Evolutionary conservation across 2,329 filamentous ascomycete species (phyloP).

Genomic region (Microcyclospora tardicrescens): DNA sequence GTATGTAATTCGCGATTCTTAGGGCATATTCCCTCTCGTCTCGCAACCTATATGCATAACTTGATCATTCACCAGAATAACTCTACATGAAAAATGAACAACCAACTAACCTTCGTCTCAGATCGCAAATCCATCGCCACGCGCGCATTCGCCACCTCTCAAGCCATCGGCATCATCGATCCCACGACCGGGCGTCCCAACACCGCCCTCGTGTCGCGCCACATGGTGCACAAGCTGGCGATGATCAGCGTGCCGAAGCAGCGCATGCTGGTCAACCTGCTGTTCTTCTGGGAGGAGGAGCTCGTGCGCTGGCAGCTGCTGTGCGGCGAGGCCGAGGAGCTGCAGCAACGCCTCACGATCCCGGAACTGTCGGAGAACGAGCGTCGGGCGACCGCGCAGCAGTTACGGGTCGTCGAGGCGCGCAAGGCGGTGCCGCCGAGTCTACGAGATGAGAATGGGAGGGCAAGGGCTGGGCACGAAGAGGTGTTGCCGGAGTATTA

Average conservation of each 20-base stretch:
- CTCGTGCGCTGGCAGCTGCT: constrained; percentile 5
- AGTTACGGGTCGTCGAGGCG: constrained; percentile 1
- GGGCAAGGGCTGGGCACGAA: background rate
- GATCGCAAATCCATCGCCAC: background rate
- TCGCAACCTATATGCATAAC: too few relatives aligned
- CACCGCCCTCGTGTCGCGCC: constrained; percentile 3
- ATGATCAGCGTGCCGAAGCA: constrained; percentile 6
- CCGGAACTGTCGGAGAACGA: background rate
- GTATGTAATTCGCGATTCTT: background rate
- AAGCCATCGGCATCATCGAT: constrained; percentile 4
- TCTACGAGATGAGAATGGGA: constrained; percentile 6
- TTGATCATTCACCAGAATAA: too few relatives aligned
- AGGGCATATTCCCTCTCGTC: background rate
- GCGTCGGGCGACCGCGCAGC: background rate
- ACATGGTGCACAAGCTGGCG: constrained; percentile 7
- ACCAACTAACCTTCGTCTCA: background rate
- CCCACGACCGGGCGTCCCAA: constrained; percentile 3
- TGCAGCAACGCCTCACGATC: background rate
- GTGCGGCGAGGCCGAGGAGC: constrained; percentile 3
- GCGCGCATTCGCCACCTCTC: background rate
- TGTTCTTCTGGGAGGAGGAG: constrained; percentile 11
- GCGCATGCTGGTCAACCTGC: constrained; percentile 7
- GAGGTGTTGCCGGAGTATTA: constrained; percentile 6
- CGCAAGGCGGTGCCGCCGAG: constrained; percentile 6
- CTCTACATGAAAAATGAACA: too few relatives aligned